Conservation (phyloP, 768 basidiomycete genomes). For the Cystofilobasidium macerans region DNA sequence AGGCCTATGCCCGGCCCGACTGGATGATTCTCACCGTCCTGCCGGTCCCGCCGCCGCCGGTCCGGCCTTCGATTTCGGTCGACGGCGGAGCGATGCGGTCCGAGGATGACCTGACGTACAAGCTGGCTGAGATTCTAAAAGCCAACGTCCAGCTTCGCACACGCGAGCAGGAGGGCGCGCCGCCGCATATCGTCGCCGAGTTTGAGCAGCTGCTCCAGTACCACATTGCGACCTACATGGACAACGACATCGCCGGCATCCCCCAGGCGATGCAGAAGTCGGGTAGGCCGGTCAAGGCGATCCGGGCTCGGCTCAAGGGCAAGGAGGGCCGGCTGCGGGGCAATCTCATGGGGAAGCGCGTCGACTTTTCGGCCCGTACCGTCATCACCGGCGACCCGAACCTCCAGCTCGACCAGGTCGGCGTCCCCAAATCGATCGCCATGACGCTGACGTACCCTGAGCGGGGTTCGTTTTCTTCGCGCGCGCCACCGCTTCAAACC, state of each 20-base stretch:
- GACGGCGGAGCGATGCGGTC: slow-evolving; percentile 94
- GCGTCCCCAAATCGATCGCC: slow-evolving; percentile 86
- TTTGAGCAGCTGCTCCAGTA: slow-evolving; percentile 97
- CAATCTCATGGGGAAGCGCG: slow-evolving; percentile 98
- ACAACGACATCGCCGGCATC: slow-evolving; percentile 96
- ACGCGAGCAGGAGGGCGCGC: slow-evolving; percentile 92
- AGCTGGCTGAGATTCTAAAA: slow-evolving; percentile 92
- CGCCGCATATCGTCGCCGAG: slow-evolving; percentile 87
- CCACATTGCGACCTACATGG: slow-evolving; percentile 99
- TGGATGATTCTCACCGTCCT: slow-evolving; percentile 99
- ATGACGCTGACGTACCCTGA: slow-evolving; percentile 98
- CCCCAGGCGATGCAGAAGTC: slow-evolving; percentile 96
- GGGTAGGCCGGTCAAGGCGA: slow-evolving; percentile 93
- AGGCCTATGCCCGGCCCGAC: slow-evolving; percentile 91
- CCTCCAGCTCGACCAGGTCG: slow-evolving; percentile 88
- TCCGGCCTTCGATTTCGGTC: slow-evolving; percentile 93
- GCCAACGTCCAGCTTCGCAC: slow-evolving; percentile 82
- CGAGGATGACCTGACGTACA: slow-evolving; percentile 97
- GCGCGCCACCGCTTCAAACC: slow-evolving; percentile 7
- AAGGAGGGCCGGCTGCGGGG: slow-evolving; percentile 97
- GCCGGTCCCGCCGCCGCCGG: slow-evolving; percentile 94
- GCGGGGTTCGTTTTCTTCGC: slow-evolving; percentile 52
- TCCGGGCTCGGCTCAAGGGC: slow-evolving; percentile 93
- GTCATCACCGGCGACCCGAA: slow-evolving; percentile 99
- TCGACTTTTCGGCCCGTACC: slow-evolving; percentile 96